Base-by-base conservation (phyloP, 2,329 filamentous ascomycete genomes). In the Allantophomopsis cytisporea region DNA sequence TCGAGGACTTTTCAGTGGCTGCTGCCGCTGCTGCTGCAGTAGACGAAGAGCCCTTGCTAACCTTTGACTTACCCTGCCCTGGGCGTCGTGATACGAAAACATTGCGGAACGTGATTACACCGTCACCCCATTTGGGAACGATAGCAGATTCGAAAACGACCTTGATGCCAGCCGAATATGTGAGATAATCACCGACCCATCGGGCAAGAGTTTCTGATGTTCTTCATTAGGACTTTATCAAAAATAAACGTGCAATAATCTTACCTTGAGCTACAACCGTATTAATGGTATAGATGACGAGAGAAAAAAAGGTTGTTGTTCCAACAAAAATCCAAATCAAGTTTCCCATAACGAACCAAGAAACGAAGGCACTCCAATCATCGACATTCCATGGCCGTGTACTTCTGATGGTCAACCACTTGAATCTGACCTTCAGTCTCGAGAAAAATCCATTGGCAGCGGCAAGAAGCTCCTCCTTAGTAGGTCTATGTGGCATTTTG, bases 71-170 rank as follows among this genome's bases (percentile, higher is more conserved):
- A 30, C 75, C 69, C 56, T 93, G 84, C 4, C 91, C 89, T 2
- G 91, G 91, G 36, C 91, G 70, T 43, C 88, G 73, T 12, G 91
- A 96, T 2, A 98, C 84, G 54, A 94, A 96, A 8, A 98, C 91
- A 53, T 95, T 96, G 51, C 84, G 81, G 62, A 98, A 94, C 1
- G 85, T 88, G 47, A 98, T 98, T 32, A 96, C 89, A 23, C 89
- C 89, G 53, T 91, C 83, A 45, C 77, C 80, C 91, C 91, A 98
- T 56, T 83, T 91, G 10, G 91, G 91, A 15, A 98, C 91, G 52
- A 98, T 94, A 16, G 91, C 91, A 31, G 86, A 95, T 61, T 98
- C 91, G 56, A 98, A 98, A 39, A 98, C 81, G 23, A 98, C 84
- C 31, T 87, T 91, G 36, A 96, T 69, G 5, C 91, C 91, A 7